These are phyloP conservation scores for Russula virescens DNA, from an alignment of 768 basidiomycete genomes.

Conservation along the genomic window DNA sequence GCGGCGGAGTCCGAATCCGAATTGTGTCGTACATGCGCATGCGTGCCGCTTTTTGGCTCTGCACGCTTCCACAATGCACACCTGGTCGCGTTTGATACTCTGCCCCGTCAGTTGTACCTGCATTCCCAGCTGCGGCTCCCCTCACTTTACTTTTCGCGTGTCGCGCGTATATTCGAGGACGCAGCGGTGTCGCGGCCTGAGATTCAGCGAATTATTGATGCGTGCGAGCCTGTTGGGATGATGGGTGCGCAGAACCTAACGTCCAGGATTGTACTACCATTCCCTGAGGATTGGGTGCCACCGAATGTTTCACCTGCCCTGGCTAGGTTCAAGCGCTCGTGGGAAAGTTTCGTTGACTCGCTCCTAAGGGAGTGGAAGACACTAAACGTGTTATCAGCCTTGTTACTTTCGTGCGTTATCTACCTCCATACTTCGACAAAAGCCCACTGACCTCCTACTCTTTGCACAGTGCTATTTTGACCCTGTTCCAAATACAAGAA, in stretches of 20 bases:
- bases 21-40: slow-evolving; percentile 16
- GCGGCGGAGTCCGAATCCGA: background rate
- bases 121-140: slow-evolving; percentile 61
- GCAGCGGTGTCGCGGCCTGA: slow-evolving; percentile 74
- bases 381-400: slow-evolving; percentile 63
- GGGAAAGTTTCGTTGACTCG: slow-evolving; percentile 69
- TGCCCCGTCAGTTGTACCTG: slow-evolving; percentile 42
- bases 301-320: slow-evolving; percentile 57
- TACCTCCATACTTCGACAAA: background rate
- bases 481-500: slow-evolving; percentile 52
- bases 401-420: slow-evolving; percentile 32
- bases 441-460: slow-evolving; percentile 3
- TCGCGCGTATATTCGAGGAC: slow-evolving; percentile 69
- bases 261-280: slow-evolving; percentile 25
- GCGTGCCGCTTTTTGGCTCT: slow-evolving; percentile 18
- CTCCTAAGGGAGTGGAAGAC: slow-evolving; percentile 75
- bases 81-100: slow-evolving; percentile 33
- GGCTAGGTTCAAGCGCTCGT: slow-evolving; percentile 55
- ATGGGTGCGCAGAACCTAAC: background rate
- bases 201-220: slow-evolving; percentile 41
- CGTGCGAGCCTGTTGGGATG: slow-evolving; percentile 20
- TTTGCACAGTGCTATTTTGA: slow-evolving; percentile 52
- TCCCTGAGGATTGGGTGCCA: slow-evolving; percentile 36
- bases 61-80: slow-evolving; percentile 21
- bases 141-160: slow-evolving; percentile 72